Base-by-base conservation (phyloP, 2,329 filamentous ascomycete genomes). In the Neurospora sp. region DNA sequence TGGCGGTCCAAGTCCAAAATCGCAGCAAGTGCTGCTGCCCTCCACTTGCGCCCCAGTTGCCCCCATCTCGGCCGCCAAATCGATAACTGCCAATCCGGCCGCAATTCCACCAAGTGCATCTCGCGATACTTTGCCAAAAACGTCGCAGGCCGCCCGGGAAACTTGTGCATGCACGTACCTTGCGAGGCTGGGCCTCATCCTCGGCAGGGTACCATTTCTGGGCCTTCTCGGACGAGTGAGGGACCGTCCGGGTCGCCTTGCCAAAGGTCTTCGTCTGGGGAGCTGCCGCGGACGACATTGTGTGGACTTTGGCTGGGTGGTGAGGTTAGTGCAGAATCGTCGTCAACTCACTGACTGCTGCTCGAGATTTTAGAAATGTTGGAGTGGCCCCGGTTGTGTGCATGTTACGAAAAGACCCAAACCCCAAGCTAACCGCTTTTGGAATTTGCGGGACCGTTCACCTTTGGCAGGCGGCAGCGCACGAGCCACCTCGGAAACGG, bases 151-250 rank as follows among this genome's bases (percentile, higher is more conserved):
- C 39, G 68, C 68, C 70, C 70, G 57, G 72, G 72, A 71, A 70
- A 71, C 72, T 74, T 67, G 73, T 76, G 73, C 70, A 77, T 74
- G 74, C 73, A 92, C 93, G 88, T 89, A 99, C 96, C 92, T 96
- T 95, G 90, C 94, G 97, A 80, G 89, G 88, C 85, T 91, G 86
- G 82, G 88, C 82, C 82, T 95, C 92, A 85, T 97, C 95, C 84
- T 96, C 92, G 82, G 93, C 92, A 83, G 93, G 92, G 87, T 99
- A 99, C 93, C 95, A 99, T 88, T 97, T 98, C 88, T 92, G 90
- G 80, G 95, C 95, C 92, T 96, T 97, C 85, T 97, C 89, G 82
- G 88, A 87, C 84, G 87, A 84, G 84, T 92, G 89, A 83, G 92
- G 93, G 84, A 97, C 91, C 84, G 91, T 88, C 87, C 95, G 91